Conservation (phyloP, 2,329 filamentous ascomycete genomes). For the Sporothrix brasiliensis region DNA sequence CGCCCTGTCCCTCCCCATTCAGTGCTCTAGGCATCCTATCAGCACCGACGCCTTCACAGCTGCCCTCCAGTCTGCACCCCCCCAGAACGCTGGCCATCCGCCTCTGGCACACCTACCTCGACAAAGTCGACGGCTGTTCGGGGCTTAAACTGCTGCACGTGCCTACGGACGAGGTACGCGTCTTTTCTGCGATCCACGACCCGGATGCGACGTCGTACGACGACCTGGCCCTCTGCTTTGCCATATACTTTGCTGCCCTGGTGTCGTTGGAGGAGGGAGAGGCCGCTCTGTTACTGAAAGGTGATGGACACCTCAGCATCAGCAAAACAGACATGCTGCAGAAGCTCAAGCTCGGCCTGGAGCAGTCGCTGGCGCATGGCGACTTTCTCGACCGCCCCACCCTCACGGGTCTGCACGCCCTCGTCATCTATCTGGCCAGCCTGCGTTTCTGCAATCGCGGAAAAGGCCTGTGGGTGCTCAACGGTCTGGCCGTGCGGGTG, state of each 20-base stretch:
- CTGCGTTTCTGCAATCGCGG: slow-evolving; percentile 15
- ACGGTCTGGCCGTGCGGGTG: background rate
- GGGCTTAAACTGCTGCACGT: slow-evolving; percentile 12
- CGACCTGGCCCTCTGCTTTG: slow-evolving; percentile 12
- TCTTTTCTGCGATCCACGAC: slow-evolving; percentile 4
- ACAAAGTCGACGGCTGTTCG: slow-evolving; percentile 13
- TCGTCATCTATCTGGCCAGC: slow-evolving; percentile 6
- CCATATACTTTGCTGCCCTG: slow-evolving; percentile 1
- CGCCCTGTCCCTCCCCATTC: background rate
- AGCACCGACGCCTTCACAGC: background rate
- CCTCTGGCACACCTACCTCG: slow-evolving; percentile 4
- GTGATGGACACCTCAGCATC: background rate
- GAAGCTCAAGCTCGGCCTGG: background rate
- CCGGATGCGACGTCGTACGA: background rate
- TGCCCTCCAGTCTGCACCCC: background rate
- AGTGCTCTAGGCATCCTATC: slow-evolving; percentile 18
- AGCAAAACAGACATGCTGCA: background rate
- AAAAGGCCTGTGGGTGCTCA: slow-evolving; percentile 16
- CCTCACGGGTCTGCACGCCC: background rate
- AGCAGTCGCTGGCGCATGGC: slow-evolving; percentile 15
- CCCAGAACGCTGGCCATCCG: background rate
- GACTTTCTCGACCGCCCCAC: slow-evolving; percentile 18
- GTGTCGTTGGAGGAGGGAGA: background rate
- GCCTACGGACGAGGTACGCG: slow-evolving; percentile 4
- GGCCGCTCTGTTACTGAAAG: background rate